Evolutionary conservation across 2,329 filamentous ascomycete genomes (phyloP).

Genomic region (Aspergillus neoniger): DNA sequence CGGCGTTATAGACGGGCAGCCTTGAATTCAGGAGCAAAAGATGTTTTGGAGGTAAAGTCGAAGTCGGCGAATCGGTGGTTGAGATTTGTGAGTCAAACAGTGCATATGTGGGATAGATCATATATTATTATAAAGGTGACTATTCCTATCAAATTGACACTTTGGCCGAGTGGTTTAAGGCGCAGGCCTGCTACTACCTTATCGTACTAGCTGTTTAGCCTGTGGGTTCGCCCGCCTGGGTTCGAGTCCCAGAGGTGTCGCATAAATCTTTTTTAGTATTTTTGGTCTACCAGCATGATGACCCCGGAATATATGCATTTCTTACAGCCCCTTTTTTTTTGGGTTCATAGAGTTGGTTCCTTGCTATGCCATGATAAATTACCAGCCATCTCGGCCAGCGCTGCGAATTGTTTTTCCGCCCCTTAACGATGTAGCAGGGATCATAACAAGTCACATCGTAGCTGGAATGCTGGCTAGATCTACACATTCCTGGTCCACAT

Average conservation of each 20-base stretch:
- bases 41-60: background rate
- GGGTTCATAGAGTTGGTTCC: no score
- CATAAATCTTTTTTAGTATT: background rate
- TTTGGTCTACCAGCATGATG: no score
- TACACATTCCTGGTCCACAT: background rate
- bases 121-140: rapidly evolving
- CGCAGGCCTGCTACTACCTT: background rate
- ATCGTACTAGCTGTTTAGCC: background rate
- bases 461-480: background rate
- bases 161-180: constrained; percentile 5
- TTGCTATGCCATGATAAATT: no score
- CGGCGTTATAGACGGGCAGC: background rate
- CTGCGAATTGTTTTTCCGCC: background rate
- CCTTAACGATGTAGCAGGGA: background rate
- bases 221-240: constrained; percentile 2
- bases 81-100: background rate
- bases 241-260: constrained; percentile 6
- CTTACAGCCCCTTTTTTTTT: no score
- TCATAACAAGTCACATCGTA: background rate
- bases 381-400: no score
- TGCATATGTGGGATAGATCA: no score
- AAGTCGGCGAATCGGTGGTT: background rate
- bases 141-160: background rate
- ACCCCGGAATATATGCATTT: no score
- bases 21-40: background rate